Base-by-base conservation (phyloP, 1,139 yeast species). In the Kodamaea alishanica region DNA sequence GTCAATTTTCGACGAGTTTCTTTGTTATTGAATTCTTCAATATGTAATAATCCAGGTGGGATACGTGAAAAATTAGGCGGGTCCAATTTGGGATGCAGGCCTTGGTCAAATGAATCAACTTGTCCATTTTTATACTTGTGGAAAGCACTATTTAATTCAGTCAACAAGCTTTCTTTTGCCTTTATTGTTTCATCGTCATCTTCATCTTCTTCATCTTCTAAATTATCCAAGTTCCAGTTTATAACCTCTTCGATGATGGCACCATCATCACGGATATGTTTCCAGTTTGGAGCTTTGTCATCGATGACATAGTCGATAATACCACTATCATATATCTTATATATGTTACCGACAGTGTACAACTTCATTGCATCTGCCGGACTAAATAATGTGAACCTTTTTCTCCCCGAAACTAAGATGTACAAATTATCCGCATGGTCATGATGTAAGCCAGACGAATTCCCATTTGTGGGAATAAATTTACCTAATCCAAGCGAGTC, bases 341-440 rank as follows among this genome's bases (percentile, higher is more conserved):
- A 61, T 10, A 83, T 64, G 24, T 67, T 66, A 0, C 90, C 92
- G 11, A 79, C 77, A 0, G 89, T 81, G 52, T 71, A 67, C 52
- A 84, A 60, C 42, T 70, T 70, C 5, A 58, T 56, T 0, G 84
- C 86, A 50, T 77, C 84, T 22, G 64, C 62, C 1, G 92, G 90
- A 6, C 82, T 66, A 51, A 70, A 81, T 4, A 84, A 48, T 0
- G 89, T 81, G 54, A 84, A 83, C 44, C 88, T 55, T 51, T 84
- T 84, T n/a, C 55, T 53, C 0, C 90, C 92, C 24, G 70, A 61
- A 1, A 79, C 54, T 1, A 84, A 71, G 2, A 83, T 63, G 54
- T 84, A 84, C 30, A 83, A 61, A 51, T 84, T 84, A 53, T 83
- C 89, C 1, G 90, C 85, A 57, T 83, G 89, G 54, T 84, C 92